Conservation (phyloP, 306 rosid genomes). For the Pyrus pyrifolia region DNA sequence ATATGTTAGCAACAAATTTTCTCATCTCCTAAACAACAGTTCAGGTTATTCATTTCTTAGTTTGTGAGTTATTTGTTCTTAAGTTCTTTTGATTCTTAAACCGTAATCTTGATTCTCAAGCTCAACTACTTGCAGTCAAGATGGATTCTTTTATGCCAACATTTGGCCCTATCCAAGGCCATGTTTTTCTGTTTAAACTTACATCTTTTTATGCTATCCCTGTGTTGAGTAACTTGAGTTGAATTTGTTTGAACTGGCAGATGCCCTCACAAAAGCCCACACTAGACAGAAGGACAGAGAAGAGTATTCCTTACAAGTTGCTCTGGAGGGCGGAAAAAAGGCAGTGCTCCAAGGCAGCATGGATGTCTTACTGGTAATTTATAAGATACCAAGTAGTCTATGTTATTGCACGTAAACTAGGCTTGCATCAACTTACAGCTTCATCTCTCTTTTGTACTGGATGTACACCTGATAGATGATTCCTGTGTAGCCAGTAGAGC, state of each 20-base stretch:
- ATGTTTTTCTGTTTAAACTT: neutral
- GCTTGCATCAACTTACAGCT: neutral
- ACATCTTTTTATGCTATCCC: neutral
- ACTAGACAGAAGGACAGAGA: slow-evolving; percentile 44
- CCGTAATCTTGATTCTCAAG: neutral
- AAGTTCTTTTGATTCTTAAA: neutral
- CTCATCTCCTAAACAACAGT: slow-evolving; percentile 58
- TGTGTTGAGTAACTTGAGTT: slow-evolving; percentile 10
- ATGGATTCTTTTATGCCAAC: neutral
- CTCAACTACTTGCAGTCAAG: neutral
- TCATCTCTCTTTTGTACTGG: neutral
- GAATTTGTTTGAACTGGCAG: slow-evolving; percentile 39
- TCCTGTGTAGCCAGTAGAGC: too few relatives aligned
- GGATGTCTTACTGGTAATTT: slow-evolving; percentile 59
- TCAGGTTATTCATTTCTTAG: slow-evolving; percentile 40
- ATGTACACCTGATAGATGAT: neutral
- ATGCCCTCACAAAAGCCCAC: slow-evolving; percentile 59
- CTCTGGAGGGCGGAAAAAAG: slow-evolving; percentile 67
- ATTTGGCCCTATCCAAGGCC: neutral
- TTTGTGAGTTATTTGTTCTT: neutral
- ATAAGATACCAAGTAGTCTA: slow-evolving; percentile 11
- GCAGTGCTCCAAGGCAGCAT: slow-evolving; percentile 76
- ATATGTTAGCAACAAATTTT: slow-evolving; percentile 46
- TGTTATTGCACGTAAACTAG: neutral
- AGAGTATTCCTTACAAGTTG: slow-evolving; percentile 55